These are phyloP conservation scores for Rhazya stricta DNA, from an alignment of 257 asterid species.

Conservation along the genomic window DNA sequence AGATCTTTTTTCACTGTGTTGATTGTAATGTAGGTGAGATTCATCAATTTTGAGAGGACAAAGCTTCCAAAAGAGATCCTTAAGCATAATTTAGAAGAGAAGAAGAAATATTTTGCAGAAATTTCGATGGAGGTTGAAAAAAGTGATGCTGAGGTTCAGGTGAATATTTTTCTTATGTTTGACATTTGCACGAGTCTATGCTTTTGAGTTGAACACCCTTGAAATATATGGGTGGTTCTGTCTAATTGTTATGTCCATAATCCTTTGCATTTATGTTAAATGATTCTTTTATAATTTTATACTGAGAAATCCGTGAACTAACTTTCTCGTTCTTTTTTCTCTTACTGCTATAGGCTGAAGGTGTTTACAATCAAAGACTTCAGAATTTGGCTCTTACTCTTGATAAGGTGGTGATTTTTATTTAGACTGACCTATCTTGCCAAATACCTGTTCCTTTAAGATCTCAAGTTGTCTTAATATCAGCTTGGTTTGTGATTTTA, in stretches of 20 bases:
- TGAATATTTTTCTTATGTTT: constrained; percentile 17
- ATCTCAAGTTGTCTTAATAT: not conserved
- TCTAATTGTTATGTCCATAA: not conserved
- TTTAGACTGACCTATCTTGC: not conserved
- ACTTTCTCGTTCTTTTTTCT: constrained; percentile 6
- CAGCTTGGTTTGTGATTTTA: not conserved
- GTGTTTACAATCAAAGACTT: constrained; percentile 94
- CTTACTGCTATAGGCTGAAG: constrained; percentile 72
- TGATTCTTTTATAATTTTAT: not conserved
- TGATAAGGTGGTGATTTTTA: constrained; percentile 58
- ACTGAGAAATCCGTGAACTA: not conserved
- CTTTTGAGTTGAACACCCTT: not conserved
- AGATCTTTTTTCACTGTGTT: constrained; percentile 21
- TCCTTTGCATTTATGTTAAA: not conserved
- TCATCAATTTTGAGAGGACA: constrained; percentile 92
- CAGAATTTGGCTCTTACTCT: constrained; percentile 96
- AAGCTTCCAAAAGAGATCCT: constrained; percentile 79
- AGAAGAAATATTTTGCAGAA: constrained; percentile 81
- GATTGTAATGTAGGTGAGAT: constrained; percentile 74
- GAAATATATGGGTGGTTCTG: not conserved
- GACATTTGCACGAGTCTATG: not conserved
- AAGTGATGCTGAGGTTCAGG: constrained; percentile 98
- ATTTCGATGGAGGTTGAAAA: constrained; percentile 75
- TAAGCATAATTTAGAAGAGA: constrained; percentile 85
- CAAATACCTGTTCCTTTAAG: not conserved